Percentiles rank a stretch among this genome's conserved stretches.
These are phyloP conservation scores for Trichoderma breve DNA, from an alignment of 2,329 filamentous ascomycete genomes.

Conservation along the genomic window DNA sequence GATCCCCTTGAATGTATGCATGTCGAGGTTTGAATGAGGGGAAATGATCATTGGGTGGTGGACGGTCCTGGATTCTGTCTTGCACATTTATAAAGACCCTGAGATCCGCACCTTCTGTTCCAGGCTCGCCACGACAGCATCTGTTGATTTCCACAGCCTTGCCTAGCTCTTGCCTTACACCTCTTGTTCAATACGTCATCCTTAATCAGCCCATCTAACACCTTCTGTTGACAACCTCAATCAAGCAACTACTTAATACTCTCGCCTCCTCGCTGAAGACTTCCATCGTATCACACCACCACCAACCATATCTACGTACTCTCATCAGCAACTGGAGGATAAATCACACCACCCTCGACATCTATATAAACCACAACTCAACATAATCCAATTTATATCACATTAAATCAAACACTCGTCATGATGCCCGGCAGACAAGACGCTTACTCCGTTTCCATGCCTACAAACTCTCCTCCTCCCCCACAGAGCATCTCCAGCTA, in stretches of 20 bases:
- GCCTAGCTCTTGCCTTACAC: not conserved
- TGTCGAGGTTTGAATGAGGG: not conserved
- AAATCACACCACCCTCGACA: not conserved
- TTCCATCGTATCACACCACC: not conserved
- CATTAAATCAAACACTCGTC: not conserved
- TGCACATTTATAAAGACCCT: slow-evolving; percentile 25
- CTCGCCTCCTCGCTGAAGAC: not conserved
- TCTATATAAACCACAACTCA: not conserved
- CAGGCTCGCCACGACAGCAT: not conserved
- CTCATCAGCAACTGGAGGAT: not conserved
- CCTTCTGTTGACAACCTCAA: not conserved
- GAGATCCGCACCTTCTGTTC: slow-evolving; percentile 20
- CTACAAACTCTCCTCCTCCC: slow-evolving; percentile 37
- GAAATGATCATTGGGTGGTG: not conserved
- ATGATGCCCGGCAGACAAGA: slow-evolving; percentile 43
- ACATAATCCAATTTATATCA: not conserved
- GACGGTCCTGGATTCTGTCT: slow-evolving; percentile 1
- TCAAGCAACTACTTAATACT: not conserved
- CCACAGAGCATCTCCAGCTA: slow-evolving; percentile 55
- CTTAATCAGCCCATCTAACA: not conserved
- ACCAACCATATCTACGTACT: not conserved
- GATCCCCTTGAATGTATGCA: not conserved
- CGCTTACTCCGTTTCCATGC: slow-evolving; percentile 38
- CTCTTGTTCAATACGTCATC: not conserved
- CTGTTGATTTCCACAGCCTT: not conserved